These are phyloP conservation scores for Solanum bulbocastanum DNA, from an alignment of 257 asterid species.

Conservation along the genomic window DNA sequence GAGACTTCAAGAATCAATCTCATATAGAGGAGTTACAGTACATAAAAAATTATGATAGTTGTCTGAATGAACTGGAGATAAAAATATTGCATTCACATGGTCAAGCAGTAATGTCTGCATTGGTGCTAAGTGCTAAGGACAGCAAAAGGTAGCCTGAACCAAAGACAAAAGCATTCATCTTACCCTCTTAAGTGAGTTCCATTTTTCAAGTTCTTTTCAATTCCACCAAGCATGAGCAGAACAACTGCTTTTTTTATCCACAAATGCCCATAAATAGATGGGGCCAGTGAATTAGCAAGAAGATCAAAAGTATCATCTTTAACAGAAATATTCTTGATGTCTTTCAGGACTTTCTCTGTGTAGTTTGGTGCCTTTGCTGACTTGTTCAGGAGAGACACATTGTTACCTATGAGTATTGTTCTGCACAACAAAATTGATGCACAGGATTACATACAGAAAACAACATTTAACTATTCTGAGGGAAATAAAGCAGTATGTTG, in stretches of 20 bases:
- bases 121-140: neutral
- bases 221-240: slow-evolving; percentile 94
- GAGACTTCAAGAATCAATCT: neutral
- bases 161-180: slow-evolving; percentile 8
- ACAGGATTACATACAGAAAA: neutral
- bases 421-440: slow-evolving; percentile 26
- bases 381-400: slow-evolving; percentile 79
- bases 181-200: slow-evolving; percentile 98
- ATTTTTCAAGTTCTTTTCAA: slow-evolving; percentile 84
- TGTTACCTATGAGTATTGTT: slow-evolving; percentile 90
- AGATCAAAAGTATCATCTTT: slow-evolving; percentile 70
- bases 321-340: slow-evolving; percentile 62
- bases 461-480: neutral
- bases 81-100: neutral
- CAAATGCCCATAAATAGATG: slow-evolving; percentile 84
- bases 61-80: neutral
- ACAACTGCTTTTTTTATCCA: slow-evolving; percentile 95
- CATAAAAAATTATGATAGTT: neutral
- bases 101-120: neutral
- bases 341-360: slow-evolving; percentile 62
- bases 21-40: neutral
- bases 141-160: neutral
- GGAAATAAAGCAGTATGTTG: neutral
- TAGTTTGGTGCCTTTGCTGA: slow-evolving; percentile 65
- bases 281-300: slow-evolving; percentile 90